A percentile compares a stretch with the other conserved stretches of the same genome.
phyloP scores from a whole-genome alignment of 345 rosid species.

The Brassica incana region DNA sequence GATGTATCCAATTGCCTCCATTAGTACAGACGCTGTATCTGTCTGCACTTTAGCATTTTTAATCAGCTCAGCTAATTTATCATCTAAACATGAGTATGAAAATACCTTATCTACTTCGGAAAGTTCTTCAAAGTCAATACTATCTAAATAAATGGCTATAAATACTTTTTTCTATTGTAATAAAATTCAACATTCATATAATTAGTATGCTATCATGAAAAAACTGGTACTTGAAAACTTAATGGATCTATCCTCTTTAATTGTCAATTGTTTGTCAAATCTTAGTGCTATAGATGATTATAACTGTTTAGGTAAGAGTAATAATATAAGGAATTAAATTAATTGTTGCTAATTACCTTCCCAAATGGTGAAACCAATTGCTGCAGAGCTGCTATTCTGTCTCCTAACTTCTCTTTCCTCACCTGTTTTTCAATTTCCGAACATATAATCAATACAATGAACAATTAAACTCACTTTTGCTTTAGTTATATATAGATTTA shows the following conservation, averaged over 20 bases:
- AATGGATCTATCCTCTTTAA: not conserved
- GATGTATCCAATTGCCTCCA: conserved; percentile 97
- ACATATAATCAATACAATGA: conserved; percentile 15
- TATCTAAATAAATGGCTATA: not conserved
- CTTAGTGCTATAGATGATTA: not conserved
- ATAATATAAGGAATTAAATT: not conserved
- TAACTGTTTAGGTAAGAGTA: not conserved
- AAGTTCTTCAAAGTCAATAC: not conserved
- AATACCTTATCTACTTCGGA: conserved; percentile 7
- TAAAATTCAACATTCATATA: not conserved
- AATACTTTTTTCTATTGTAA: not conserved
- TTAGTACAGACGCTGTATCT: conserved; percentile 94
- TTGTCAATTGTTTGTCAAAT: not conserved
- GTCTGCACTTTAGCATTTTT: conserved; percentile 59
- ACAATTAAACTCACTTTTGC: not conserved
- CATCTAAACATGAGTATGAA: not conserved
- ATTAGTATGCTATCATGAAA: not conserved
- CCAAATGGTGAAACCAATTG: conserved; percentile 97
- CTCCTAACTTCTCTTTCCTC: conserved; percentile 92
- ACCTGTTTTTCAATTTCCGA: conserved; percentile 48
- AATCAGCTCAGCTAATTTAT: conserved; percentile 10
- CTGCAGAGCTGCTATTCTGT: conserved; percentile 88
- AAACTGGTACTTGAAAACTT: not conserved
- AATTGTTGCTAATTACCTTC: conserved; percentile 56
- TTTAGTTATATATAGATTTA: not conserved